Percentiles rank a stretch among this genome's conserved stretches.
Evolutionary conservation across 1,284 basidiomycete genomes (phyloP).

Genomic region (Leccinum griseonigrum): DNA sequence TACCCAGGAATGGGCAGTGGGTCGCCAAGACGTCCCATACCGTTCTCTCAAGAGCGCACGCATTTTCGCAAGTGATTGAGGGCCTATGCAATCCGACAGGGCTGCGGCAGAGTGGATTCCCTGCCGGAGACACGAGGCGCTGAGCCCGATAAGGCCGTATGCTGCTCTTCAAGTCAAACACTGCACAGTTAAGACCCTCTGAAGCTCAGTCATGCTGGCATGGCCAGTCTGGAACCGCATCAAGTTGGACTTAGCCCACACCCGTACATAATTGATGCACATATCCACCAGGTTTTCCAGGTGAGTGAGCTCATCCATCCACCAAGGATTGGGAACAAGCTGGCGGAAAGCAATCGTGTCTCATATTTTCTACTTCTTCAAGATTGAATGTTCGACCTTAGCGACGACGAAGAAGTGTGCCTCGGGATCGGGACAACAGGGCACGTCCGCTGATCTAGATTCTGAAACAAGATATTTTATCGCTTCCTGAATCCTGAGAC

Average conservation of each 20-base stretch:
- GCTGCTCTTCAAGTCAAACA: slow-evolving; percentile 43
- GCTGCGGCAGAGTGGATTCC: slow-evolving; percentile 56
- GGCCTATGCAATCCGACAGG: slow-evolving; percentile 21
- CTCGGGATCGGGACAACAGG: slow-evolving; percentile 34
- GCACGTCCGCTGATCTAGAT: slow-evolving; percentile 44
- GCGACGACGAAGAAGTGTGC: slow-evolving; percentile 37
- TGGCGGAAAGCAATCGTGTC: slow-evolving; percentile 30
- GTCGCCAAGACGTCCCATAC: slow-evolving; percentile 39
- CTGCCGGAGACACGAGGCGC: slow-evolving; percentile 41
- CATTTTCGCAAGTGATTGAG: slow-evolving; percentile 51
- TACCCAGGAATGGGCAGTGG: slow-evolving; percentile 68
- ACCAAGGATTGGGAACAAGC: slow-evolving; percentile 38
- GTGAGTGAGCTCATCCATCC: slow-evolving; percentile 38
- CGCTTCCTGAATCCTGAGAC: too few relatives aligned
- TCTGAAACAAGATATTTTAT: slow-evolving; percentile 22
- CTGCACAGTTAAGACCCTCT: slow-evolving; percentile 40
- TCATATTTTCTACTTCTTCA: slow-evolving; percentile 30
- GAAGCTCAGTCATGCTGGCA: slow-evolving; percentile 45
- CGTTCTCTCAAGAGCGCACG: slow-evolving; percentile 38
- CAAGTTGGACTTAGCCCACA: slow-evolving; percentile 50
- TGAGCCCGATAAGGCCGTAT: slow-evolving; percentile 47
- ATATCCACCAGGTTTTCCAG: slow-evolving; percentile 39
- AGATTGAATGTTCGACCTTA: slow-evolving; percentile 22
- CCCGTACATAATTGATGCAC: slow-evolving; percentile 44
- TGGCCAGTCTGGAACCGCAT: slow-evolving; percentile 43